Conservation (phyloP, 1,284 basidiomycete genomes). For the Singerocomus rubriflavus region DNA sequence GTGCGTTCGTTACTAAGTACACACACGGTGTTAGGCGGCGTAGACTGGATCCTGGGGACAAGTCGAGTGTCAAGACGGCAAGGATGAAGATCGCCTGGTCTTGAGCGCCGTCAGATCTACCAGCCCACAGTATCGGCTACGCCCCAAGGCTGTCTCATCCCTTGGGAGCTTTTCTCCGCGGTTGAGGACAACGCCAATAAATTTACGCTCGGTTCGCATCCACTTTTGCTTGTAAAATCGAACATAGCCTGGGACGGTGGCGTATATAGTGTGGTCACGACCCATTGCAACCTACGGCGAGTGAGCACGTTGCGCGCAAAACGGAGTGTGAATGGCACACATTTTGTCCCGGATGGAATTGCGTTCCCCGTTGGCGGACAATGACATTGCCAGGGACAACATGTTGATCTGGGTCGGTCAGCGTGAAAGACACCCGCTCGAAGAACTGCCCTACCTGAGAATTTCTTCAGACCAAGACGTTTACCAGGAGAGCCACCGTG, state of each 20-base stretch:
- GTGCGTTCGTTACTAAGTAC: constrained; percentile 18
- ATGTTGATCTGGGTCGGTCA: constrained; percentile 61
- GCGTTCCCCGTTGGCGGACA: constrained; percentile 85
- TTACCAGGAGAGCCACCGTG: constrained; percentile 89
- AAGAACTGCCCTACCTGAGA: constrained; percentile 64
- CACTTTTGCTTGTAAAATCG: constrained; percentile 84
- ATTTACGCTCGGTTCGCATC: constrained; percentile 70
- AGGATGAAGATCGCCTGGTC: constrained; percentile 5
- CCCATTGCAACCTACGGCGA: constrained; percentile 76
- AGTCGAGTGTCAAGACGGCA: constrained; percentile 8
- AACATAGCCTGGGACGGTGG: constrained; percentile 83
- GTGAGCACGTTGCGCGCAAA: constrained; percentile 12
- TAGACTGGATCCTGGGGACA: neutral
- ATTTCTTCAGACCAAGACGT: constrained; percentile 91
- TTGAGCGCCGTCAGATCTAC: constrained; percentile 48
- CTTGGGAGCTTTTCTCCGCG: constrained; percentile 82
- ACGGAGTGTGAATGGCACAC: constrained; percentile 43
- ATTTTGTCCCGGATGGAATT: constrained; percentile 90
- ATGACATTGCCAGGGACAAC: constrained; percentile 94
- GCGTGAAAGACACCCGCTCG: constrained; percentile 9
- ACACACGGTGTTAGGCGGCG: constrained; percentile 7
- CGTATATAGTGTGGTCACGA: constrained; percentile 90
- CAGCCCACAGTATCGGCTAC: constrained; percentile 74
- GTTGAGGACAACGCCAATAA: constrained; percentile 77
- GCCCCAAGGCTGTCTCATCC: constrained; percentile 66